Base-by-base conservation (phyloP, 345 rosid genomes). In the Mangifera indica region DNA sequence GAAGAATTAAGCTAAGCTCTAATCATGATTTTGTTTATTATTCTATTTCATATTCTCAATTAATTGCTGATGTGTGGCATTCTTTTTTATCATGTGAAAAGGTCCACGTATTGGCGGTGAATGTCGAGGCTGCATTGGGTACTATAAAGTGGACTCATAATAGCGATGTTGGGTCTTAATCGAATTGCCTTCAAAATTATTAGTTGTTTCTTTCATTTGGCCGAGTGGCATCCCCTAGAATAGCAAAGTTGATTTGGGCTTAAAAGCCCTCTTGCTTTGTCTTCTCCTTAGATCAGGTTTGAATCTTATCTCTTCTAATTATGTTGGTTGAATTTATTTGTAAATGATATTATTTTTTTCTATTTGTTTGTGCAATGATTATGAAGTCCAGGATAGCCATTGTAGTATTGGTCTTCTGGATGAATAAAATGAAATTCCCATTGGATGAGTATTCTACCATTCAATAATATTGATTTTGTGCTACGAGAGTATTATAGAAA, bases 201-300 rank as follows among this genome's bases (percentile, higher is more conserved):
- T 67, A 81, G 66, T 54, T 83, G 84, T 83, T 76, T 75, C 83
- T 78, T 79, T 81, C 98, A 89, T 81, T 80, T 90, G 77, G 92
- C 95, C 72, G 92, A 94, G 78, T 94, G 98, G 98, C 98, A 92
- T 81, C 98, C 96, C 58, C 55, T 92, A 88, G 86, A 94, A 82
- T 84, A 83, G 82, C 75, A 40, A 15, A 78, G 69, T 71, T 66
- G 71, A 65, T 70, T 75, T 21, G 91, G 90, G 97, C 89, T 66
- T 75, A 67, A 69, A 49, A 67, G 83, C 82, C 86, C 87, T 71
- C 74, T 61, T 74, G 44, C 12, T 58, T 56, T 11, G n/a, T 66
- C 22, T 44, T 37, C 76, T 70, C 32, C 42, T 13, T 29, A 12
- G 54, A 64, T 75, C 78, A 81, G 87, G 86, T 83, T 42, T 65